Percentiles rank a stretch among this genome's conserved stretches.
These are phyloP conservation scores for Yarrowia sp. DNA, from an alignment of 805 yeast genomes.

Conservation along the genomic window DNA sequence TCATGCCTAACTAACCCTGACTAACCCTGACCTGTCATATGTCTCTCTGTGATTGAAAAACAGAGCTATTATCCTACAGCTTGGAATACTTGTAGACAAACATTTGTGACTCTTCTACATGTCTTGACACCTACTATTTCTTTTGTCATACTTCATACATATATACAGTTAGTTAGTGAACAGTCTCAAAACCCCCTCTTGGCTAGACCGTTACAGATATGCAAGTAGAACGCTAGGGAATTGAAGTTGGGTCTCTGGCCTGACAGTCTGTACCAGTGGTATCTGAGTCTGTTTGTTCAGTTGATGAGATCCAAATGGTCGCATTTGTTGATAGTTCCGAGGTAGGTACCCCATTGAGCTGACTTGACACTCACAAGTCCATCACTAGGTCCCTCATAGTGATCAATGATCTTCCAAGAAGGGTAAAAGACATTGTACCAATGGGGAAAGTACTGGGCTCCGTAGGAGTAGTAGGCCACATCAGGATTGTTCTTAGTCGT, in stretches of 20 bases:
- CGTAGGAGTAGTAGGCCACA: constrained; percentile 82
- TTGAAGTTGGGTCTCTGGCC: constrained; percentile 56
- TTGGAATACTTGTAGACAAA: too few relatives aligned
- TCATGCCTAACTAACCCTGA: too few relatives aligned
- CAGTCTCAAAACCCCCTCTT: constrained; percentile 59
- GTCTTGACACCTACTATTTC: too few relatives aligned
- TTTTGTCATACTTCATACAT: neutral
- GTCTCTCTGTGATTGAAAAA: too few relatives aligned
- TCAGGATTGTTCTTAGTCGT: constrained; percentile 60
- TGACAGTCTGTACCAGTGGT: constrained; percentile 44
- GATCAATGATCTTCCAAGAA: constrained; percentile 69
- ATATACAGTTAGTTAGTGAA: constrained; percentile 1
- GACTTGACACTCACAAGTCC: constrained; percentile 84
- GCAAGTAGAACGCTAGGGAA: constrained; percentile 72
- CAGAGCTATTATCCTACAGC: too few relatives aligned
- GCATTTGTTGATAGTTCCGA: constrained; percentile 77
- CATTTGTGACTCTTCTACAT: too few relatives aligned
- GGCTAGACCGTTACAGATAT: constrained; percentile 69
- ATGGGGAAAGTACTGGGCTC: constrained; percentile 71
- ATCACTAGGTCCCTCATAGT: constrained; percentile 68
- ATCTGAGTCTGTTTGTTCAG: constrained; percentile 54
- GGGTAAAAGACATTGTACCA: constrained; percentile 66
- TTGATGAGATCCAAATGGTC: constrained; percentile 89
- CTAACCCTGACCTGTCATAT: too few relatives aligned
- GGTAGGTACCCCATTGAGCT: constrained; percentile 81